A percentile compares a stretch with the other conserved stretches of the same genome.
Evolutionary conservation across 352 stramenopile genomes (phyloP).

Genomic region (Pythium graminicola): DNA sequence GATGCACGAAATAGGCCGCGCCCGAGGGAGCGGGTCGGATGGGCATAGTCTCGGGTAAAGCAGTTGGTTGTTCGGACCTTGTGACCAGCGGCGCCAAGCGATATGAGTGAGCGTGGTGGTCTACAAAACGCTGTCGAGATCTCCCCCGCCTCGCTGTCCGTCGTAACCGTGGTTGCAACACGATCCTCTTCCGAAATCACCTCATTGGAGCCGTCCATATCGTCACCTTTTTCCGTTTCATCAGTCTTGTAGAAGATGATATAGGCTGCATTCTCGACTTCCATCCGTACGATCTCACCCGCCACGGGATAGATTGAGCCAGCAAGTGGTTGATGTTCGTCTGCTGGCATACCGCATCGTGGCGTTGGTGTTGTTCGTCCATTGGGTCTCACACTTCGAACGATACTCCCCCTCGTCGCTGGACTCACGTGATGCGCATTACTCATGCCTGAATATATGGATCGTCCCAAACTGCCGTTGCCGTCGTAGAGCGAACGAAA

Average conservation of each 20-base stretch:
- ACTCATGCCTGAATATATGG: slow-evolving; percentile 43
- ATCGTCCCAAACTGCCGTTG: slow-evolving; percentile 22
- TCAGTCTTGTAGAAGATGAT: slow-evolving; percentile 87
- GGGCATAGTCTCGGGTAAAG: slow-evolving; percentile 73
- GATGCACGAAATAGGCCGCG: slow-evolving; percentile 74
- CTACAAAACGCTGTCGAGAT: slow-evolving; percentile 22
- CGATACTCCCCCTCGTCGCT: slow-evolving; percentile 14
- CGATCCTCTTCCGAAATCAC: slow-evolving; percentile 29
- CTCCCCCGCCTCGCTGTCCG: slow-evolving; percentile 2
- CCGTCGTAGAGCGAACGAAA: slow-evolving; percentile 81
- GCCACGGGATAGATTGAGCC: slow-evolving; percentile 64
- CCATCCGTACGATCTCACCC: slow-evolving; percentile 64
- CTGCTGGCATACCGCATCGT: slow-evolving; percentile 39
- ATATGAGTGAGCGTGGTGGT: slow-evolving; percentile 73
- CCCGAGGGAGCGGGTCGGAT: slow-evolving; percentile 73
- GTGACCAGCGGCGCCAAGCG: slow-evolving; percentile 71
- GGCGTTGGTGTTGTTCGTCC: slow-evolving; percentile 57
- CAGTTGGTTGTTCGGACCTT: slow-evolving; percentile 85
- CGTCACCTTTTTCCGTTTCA: slow-evolving; percentile 42
- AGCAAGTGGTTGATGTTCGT: slow-evolving; percentile 59
- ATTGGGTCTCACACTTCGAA: slow-evolving; percentile 26
- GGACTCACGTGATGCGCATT: slow-evolving; percentile 33
- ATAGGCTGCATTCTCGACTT: slow-evolving; percentile 72
- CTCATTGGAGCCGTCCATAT: slow-evolving; percentile 12
- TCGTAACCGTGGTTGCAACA: slow-evolving; percentile 11